Percentiles rank a stretch among this genome's conserved stretches.
These are phyloP conservation scores for Clathrus columnatus DNA, from an alignment of 768 basidiomycete species.

Conservation along the genomic window DNA sequence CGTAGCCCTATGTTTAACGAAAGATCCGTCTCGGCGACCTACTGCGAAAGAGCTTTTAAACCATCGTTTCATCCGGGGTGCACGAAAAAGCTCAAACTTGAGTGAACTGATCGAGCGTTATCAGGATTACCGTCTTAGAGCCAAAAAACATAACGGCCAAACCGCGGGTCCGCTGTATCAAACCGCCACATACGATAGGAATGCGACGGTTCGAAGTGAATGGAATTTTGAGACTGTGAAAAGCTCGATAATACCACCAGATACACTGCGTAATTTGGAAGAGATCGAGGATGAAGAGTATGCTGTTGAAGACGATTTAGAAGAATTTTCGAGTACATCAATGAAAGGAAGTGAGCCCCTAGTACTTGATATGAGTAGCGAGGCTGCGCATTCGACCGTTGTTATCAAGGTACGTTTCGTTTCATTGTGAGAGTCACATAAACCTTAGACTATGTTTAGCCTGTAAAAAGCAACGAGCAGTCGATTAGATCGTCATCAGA, in stretches of 20 bases:
- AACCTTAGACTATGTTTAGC: too few species aligned
- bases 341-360: conserved; percentile 48
- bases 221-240: conserved; percentile 91
- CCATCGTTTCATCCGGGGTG: conserved; percentile 85
- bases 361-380: conserved; percentile 41
- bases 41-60: conserved; percentile 87
- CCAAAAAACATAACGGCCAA: conserved; percentile 40
- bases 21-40: conserved; percentile 82
- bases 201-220: conserved; percentile 75
- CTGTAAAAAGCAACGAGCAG: neutral
- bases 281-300: conserved; percentile 35
- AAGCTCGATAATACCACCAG: conserved; percentile 58
- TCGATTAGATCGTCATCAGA: conserved; percentile 28
- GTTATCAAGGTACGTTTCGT: conserved; percentile 36
- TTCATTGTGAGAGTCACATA: neutral
- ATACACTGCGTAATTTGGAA: conserved; percentile 66
- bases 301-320: conserved; percentile 33
- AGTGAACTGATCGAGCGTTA: conserved; percentile 85
- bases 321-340: conserved; percentile 41
- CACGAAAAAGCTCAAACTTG: conserved; percentile 74
- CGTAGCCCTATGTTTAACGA: conserved; percentile 80
- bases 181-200: conserved; percentile 53
- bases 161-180: conserved; percentile 13
- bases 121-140: conserved; percentile 63
- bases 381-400: conserved; percentile 63